phyloP scores from a whole-genome alignment of 2,329 filamentous ascomycete genomes.

The Pyricularia pennisetigena region DNA sequence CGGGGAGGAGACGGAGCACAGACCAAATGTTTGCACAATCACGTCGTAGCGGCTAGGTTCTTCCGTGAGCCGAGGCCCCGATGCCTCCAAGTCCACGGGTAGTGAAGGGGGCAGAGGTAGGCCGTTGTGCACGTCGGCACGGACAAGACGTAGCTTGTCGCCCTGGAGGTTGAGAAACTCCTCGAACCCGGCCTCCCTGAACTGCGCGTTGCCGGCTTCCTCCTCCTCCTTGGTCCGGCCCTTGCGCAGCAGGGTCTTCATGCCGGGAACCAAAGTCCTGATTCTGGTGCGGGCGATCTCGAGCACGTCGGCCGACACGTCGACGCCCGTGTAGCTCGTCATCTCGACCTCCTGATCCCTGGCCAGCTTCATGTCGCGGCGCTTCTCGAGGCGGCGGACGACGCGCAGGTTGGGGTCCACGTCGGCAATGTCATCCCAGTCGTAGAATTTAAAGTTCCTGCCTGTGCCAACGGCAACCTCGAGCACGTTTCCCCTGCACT shows the following conservation, averaged over 20 bases:
- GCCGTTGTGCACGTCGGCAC: constrained; percentile 3
- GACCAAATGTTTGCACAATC: constrained; percentile 53
- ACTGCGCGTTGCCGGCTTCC: constrained; percentile 1
- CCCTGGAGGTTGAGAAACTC: constrained; percentile 11
- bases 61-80: neutral
- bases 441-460: constrained; percentile 49
- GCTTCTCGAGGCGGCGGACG: constrained; percentile 5
- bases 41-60: constrained; percentile 43
- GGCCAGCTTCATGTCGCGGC: neutral
- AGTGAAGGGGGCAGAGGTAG: neutral
- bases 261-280: constrained; percentile 28
- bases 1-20: constrained; percentile 52
- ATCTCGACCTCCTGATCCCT: constrained; percentile 19
- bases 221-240: neutral
- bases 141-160: constrained; percentile 14
- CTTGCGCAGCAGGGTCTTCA: constrained; percentile 24
- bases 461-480: constrained; percentile 56
- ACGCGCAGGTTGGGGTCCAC: constrained; percentile 9
- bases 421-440: constrained; percentile 34
- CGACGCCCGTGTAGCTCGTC: constrained; percentile 50
- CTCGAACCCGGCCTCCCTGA: neutral
- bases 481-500: constrained; percentile 46
- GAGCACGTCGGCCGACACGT: constrained; percentile 52
- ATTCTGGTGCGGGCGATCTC: constrained; percentile 45
- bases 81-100: neutral